These are phyloP conservation scores for Fusarium anthophilum DNA, from an alignment of 2,329 filamentous ascomycete genomes.

Conservation along the genomic window DNA sequence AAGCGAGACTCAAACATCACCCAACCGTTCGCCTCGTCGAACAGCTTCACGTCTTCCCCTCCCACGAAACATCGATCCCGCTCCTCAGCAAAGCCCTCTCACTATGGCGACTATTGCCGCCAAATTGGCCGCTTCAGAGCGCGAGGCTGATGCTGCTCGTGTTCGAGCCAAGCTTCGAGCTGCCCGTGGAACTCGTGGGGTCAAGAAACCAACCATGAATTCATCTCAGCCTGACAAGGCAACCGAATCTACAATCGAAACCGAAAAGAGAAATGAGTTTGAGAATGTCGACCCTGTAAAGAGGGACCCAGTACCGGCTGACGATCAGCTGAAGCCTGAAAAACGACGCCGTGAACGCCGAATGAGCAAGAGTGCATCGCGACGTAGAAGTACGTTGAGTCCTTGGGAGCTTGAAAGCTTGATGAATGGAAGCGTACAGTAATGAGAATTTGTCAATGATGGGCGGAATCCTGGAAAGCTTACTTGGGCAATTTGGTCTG, in stretches of 20 bases:
- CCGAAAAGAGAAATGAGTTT: slow-evolving; percentile 8
- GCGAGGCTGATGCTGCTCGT: slow-evolving; percentile 70
- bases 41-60: slow-evolving; percentile 41
- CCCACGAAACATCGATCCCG: slow-evolving; percentile 50
- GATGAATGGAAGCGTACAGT: slow-evolving; percentile 61
- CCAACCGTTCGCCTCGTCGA: slow-evolving; percentile 32
- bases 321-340: slow-evolving; percentile 43
- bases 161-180: slow-evolving; percentile 71
- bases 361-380: slow-evolving; percentile 64
- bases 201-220: slow-evolving; percentile 44
- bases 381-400: slow-evolving; percentile 78
- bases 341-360: slow-evolving; percentile 63
- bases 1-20: slow-evolving; percentile 21
- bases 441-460: slow-evolving; percentile 29
- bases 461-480: slow-evolving; percentile 29
- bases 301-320: slow-evolving; percentile 39
- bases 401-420: slow-evolving; percentile 77
- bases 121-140: slow-evolving; percentile 71
- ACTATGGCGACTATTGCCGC: slow-evolving; percentile 70
- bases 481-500: slow-evolving; percentile 28
- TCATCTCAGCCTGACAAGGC: slow-evolving; percentile 32
- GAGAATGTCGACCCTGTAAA: slow-evolving; percentile 51
- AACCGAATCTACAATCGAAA: slow-evolving; percentile 1
- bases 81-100: slow-evolving; percentile 63
- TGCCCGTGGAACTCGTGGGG: slow-evolving; percentile 52